Evolutionary conservation across 305 asterid species (phyloP).

Genomic region (Fraxinus platypoda): DNA sequence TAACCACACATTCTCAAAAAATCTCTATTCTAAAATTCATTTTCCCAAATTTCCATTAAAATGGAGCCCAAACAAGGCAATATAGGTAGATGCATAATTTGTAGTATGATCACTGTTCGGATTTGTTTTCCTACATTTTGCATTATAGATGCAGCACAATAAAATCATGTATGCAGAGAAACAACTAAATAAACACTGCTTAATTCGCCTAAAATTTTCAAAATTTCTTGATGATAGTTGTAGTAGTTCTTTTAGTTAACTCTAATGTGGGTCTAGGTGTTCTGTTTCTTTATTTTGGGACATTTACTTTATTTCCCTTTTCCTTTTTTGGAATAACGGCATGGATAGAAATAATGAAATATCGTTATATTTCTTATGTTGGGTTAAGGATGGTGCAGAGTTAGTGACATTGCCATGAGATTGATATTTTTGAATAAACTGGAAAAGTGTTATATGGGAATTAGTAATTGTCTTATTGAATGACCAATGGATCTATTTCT

Average conservation of each 20-base stretch:
- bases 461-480: background rate
- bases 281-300: background rate
- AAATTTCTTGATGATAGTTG: background rate
- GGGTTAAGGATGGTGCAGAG: background rate
- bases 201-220: background rate
- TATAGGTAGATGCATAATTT: background rate
- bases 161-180: background rate
- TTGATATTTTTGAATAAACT: background rate
- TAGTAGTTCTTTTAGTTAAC: background rate
- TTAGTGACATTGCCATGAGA: background rate
- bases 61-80: no score
- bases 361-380: background rate
- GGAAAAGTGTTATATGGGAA: background rate
- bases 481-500: background rate
- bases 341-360: background rate
- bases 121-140: background rate
- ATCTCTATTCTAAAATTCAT: no score
- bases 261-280: background rate
- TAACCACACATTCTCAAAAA: no score
- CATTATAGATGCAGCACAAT: background rate
- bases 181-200: background rate
- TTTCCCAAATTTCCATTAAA: no score
- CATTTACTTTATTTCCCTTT: background rate
- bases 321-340: background rate
- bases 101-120: background rate